Conservation (phyloP, 2,329 filamentous ascomycete species). For the Botryotinia calthae region DNA sequence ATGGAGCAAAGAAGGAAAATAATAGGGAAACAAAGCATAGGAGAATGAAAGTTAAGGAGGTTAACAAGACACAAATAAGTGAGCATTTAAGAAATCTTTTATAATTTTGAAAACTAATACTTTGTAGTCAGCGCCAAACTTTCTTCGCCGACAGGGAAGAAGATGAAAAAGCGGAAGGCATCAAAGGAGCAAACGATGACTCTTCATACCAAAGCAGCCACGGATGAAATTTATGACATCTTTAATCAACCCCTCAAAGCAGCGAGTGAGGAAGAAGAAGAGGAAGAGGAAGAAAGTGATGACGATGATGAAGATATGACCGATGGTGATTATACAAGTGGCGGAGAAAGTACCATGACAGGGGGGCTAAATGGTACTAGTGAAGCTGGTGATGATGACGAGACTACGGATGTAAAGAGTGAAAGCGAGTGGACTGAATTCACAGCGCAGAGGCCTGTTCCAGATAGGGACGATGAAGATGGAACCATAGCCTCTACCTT, state of each 20-base stretch:
- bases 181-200: constrained; percentile 93
- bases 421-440: constrained; percentile 89
- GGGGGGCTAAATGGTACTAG: constrained; percentile 66
- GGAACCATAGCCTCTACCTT: constrained; percentile 44
- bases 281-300: constrained; percentile 49
- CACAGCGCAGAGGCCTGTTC: constrained; percentile 68
- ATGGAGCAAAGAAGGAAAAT: constrained; percentile 48
- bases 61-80: constrained; percentile 93
- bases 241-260: constrained; percentile 78
- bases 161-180: constrained; percentile 66
- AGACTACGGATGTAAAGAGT: constrained; percentile 58
- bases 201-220: constrained; percentile 89
- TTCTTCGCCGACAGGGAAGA: constrained; percentile 82
- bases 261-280: constrained; percentile 38
- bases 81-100: constrained; percentile 43
- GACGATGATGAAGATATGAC: constrained; percentile 61
- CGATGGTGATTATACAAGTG: constrained; percentile 77
- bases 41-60: constrained; percentile 78
- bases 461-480: constrained; percentile 45
- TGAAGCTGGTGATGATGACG: constrained; percentile 58
- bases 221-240: constrained; percentile 95
- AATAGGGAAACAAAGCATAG: constrained; percentile 51
- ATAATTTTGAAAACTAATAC: constrained; percentile 35
- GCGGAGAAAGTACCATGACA: constrained; percentile 78
- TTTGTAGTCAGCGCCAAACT: constrained; percentile 82